Evolutionary conservation across 148 eudicot species (phyloP), one percentile per base, ranked within the genome.

Genomic region (Nepenthes gracilis): DNA sequence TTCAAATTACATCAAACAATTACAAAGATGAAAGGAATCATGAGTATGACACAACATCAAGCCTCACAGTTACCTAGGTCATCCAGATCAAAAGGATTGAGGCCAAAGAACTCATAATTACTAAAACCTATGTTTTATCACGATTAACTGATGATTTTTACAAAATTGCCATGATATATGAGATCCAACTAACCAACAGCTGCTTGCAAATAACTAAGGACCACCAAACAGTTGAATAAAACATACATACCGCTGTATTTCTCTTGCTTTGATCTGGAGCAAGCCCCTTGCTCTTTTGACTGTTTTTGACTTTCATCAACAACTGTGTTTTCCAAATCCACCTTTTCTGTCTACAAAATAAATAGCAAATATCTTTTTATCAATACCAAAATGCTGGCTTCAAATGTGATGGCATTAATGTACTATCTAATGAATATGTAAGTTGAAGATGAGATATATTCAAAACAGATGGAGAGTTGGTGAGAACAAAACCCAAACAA

Each of bases 271-370:
- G 70, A 59, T 63, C 75, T 71, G 63, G 86, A 76, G 49, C 85
- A 71, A 72, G 74, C 70, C 57, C 81, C 83, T 54, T 70, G 74
- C 64, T 81, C 87, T 56, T 84, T 87, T 49, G 72, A 72, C 49
- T 87, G 95, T 62, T 88, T 84, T 75, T 86, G 95, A 79, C 95
- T 90, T 74, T 90, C 97, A 70, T 90, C 95, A 64, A 90, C 97
- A 34, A 90, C 97, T 62, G 97, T 90, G 65, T 90, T 87, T 84
- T 90, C 97, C 71, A 90, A 69, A 71, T 90, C 97, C 69, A 90
- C 97, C 74, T 90, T 90, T 64, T 90, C 97, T 65, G 97, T 84
- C 97, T 90, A 71, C 67, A 78, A 15, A 67, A 61, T 34, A 54
- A 49, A 9, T 10, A 63, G 4, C 9, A 53, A 64, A 45, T 52